These are phyloP conservation scores for Lachnellula hyalina DNA, from an alignment of 2,329 filamentous ascomycete species.

Conservation along the genomic window DNA sequence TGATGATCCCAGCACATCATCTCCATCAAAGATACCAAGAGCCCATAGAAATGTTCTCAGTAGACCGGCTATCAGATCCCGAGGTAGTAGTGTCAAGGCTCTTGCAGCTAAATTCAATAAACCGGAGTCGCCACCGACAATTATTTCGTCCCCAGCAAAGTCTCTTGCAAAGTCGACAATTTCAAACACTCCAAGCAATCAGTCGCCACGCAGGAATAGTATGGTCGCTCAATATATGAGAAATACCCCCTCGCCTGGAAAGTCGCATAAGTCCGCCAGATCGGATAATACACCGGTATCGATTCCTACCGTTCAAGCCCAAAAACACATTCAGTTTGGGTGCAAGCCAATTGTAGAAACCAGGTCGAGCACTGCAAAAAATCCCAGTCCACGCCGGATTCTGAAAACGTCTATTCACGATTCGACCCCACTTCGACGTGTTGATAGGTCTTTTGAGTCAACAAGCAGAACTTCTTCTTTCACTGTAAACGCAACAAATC, in stretches of 20 bases:
- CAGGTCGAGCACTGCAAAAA: not conserved
- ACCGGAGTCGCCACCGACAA: conserved; percentile 1
- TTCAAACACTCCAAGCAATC: not conserved
- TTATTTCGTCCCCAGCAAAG: conserved; percentile 8
- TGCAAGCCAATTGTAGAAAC: not conserved
- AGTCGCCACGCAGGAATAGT: conserved; percentile 11
- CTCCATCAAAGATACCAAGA: not conserved
- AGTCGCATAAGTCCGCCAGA: conserved; percentile 20
- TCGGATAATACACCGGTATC: conserved; percentile 18
- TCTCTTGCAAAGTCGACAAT: conserved; percentile 8
- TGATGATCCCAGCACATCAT: not conserved
- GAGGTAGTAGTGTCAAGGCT: conserved; percentile 25
- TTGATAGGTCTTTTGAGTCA: conserved; percentile 3
- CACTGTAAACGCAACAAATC: not conserved
- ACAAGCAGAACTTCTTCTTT: not conserved
- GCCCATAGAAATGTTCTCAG: not conserved
- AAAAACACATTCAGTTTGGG: not conserved
- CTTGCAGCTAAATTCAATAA: conserved; percentile 28
- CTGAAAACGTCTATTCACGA: conserved; percentile 3
- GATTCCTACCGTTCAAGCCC: not conserved
- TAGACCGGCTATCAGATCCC: conserved; percentile 3
- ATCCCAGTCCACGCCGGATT: conserved; percentile 5
- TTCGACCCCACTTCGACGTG: conserved; percentile 5
- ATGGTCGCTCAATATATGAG: conserved; percentile 26
- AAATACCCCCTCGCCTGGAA: conserved; percentile 25